Evolutionary conservation across 176 grass and related monocot genomes (phyloP).

Genomic region (Chloris gayana): DNA sequence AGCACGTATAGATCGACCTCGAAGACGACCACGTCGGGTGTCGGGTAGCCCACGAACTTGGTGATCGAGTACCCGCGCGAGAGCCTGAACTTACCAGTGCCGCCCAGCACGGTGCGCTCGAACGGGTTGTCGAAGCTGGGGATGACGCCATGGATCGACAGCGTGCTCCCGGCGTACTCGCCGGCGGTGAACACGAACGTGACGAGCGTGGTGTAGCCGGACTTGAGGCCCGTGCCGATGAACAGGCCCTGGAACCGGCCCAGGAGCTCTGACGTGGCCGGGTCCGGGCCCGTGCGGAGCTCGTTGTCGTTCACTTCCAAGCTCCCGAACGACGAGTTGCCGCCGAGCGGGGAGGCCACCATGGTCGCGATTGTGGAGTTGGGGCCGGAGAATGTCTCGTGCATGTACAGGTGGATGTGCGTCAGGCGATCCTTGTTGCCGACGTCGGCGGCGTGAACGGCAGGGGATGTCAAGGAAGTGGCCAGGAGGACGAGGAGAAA

Average conservation of each 20-base stretch:
- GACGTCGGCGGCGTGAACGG: not conserved
- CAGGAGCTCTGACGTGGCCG: not conserved
- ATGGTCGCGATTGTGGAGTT: not conserved
- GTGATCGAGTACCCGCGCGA: constrained; percentile 29
- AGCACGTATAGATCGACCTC: constrained; percentile 23
- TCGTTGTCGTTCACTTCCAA: constrained; percentile 22
- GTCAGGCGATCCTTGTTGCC: not conserved
- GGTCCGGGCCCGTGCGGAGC: constrained; percentile 9
- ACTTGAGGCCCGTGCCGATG: not conserved
- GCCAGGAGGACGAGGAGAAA: too few species aligned
- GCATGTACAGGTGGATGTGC: constrained; percentile 29
- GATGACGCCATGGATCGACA: not conserved
- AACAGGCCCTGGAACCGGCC: constrained; percentile 15
- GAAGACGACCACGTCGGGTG: not conserved
- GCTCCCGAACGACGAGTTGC: constrained; percentile 6
- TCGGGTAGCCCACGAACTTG: not conserved
- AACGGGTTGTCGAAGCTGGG: not conserved
- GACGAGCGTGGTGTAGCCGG: not conserved
- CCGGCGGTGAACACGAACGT: constrained; percentile 33
- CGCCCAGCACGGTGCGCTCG: constrained; percentile 27
- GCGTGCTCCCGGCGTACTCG: constrained; percentile 28
- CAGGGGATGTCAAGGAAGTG: not conserved
- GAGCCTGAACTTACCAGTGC: constrained; percentile 32
- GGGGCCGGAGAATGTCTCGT: constrained; percentile 20
- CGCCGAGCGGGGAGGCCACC: not conserved